Evolutionary conservation across 495 filamentous ascomycete genomes (phyloP), one percentile per base, ranked within the genome.

Genomic region (Neurospora pannonica): DNA sequence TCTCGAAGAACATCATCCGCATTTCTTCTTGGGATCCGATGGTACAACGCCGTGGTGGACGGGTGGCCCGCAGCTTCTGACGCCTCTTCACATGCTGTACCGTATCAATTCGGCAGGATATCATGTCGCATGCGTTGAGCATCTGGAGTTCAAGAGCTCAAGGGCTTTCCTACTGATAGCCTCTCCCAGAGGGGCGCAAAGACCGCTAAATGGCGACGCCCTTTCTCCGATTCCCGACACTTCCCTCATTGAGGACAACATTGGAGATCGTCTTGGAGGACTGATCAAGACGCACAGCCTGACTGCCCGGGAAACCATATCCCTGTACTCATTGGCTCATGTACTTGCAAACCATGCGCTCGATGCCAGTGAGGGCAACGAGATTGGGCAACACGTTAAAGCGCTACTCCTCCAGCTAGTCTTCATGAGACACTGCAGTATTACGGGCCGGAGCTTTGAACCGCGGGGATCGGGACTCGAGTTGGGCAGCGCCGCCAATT

Each of bases 1-100:
- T 79, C 81, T 94, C 1, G 72, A 78, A 15, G 71, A 75, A 0
- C 82, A 84, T 1, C 86, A 87, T 2, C 82, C 88, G 10, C 90
- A 90, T 78, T 92, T 94, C 74, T 78, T 93, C n/a, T 89, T 94
- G 87, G 88, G 88, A 42, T 90, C 92, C 71, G 89, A 81, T 71
- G 77, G 76, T 21, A 67, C 36, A n/a, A 37, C 69, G 6, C 38
- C 69, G 4, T 67, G 54, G 54, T 67, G 54, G 54, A 36, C 54
- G 54, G 54, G 28, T 36, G 54, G 54, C 54, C 54, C 28, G 13
- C 24, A 17, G 10, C 54, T 31, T 67, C 54, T 34, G 54, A 2
- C 13, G 15, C 71, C 74, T 9, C 71, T 75, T 6, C 36, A 5
- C 6, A 62, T 73, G 13, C 46, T 79, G 36, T 75, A 73, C 11